A percentile compares a stretch with the other conserved stretches of the same genome.
phyloP scores from a whole-genome alignment of 1,284 basidiomycete species.

The Ustilago loliicola region DNA sequence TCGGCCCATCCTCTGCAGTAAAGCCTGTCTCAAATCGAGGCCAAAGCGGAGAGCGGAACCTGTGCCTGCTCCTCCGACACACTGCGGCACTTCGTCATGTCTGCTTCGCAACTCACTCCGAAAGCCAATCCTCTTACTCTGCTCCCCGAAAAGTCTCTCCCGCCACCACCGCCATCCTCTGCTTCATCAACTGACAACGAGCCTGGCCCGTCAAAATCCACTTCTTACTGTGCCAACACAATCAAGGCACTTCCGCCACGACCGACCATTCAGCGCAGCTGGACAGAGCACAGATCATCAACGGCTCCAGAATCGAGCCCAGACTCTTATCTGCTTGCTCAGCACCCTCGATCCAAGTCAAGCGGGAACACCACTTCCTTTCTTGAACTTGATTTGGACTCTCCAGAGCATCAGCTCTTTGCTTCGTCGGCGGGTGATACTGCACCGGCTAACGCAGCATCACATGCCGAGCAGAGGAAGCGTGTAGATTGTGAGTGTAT shows the following conservation, averaged over 20 bases:
- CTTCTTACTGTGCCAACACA: slow-evolving; percentile 17
- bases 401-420: slow-evolving; percentile 15
- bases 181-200: slow-evolving; percentile 5
- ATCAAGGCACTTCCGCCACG: slow-evolving; percentile 35
- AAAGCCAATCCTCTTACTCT: slow-evolving; percentile 26
- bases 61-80: slow-evolving; percentile 1
- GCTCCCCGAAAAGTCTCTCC: slow-evolving; percentile 38
- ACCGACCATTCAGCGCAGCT: slow-evolving; percentile 23
- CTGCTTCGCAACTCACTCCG: slow-evolving; percentile 43
- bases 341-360: slow-evolving; percentile 12
- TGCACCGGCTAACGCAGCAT: neutral
- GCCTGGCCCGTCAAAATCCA: neutral
- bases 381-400: slow-evolving; percentile 12
- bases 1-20: slow-evolving; percentile 2
- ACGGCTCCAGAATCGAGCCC: neutral
- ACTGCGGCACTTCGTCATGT: slow-evolving; percentile 20
- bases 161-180: slow-evolving; percentile 21
- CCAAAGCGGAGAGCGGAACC: neutral
- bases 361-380: slow-evolving; percentile 19
- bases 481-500: slow-evolving; percentile 15
- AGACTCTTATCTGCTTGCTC: neutral
- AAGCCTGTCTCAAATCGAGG: too few relatives aligned
- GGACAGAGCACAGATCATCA: slow-evolving; percentile 14
- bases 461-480: slow-evolving; percentile 3
- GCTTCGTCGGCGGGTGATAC: neutral